phyloP scores from a whole-genome alignment of 352 stramenopile species.

The Phytopythium boreale region DNA sequence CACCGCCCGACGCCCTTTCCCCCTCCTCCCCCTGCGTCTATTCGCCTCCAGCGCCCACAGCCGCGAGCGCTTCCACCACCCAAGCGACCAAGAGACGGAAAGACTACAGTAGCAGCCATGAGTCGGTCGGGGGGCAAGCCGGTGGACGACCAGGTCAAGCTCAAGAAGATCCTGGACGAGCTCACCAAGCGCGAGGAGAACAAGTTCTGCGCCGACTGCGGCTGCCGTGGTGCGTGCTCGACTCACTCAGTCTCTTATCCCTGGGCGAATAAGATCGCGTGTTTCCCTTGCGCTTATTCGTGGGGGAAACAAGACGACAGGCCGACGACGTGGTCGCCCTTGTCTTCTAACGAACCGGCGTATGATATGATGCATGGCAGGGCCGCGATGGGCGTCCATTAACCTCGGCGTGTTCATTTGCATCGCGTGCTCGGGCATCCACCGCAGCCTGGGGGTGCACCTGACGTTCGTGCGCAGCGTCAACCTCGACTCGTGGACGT shows the following conservation, averaged over 20 bases:
- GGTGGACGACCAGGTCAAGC: slow-evolving; percentile 77
- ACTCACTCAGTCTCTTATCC: not conserved
- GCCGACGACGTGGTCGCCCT: too few species aligned
- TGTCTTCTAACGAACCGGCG: too few species aligned
- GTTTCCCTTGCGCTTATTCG: slow-evolving; percentile 16
- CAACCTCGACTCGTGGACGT: slow-evolving; percentile 93
- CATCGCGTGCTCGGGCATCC: slow-evolving; percentile 92
- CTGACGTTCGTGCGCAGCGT: slow-evolving; percentile 92
- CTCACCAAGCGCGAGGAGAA: slow-evolving; percentile 91
- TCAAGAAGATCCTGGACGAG: slow-evolving; percentile 87
- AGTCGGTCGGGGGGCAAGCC: slow-evolving; percentile 44
- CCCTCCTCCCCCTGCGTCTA: not conserved
- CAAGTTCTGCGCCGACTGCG: slow-evolving; percentile 90
- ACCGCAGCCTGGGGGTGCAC: slow-evolving; percentile 92
- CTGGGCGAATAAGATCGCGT: slow-evolving; percentile 8
- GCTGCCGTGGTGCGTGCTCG: slow-evolving; percentile 53
- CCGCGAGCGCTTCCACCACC: not conserved
- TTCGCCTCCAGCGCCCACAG: not conserved
- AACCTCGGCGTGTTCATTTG: slow-evolving; percentile 95
- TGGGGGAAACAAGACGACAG: not conserved
- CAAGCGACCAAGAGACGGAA: not conserved
- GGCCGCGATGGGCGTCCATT: slow-evolving; percentile 91
- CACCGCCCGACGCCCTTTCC: not conserved
- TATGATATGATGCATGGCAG: slow-evolving; percentile 8
- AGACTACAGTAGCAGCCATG: slow-evolving; percentile 28